Evolutionary conservation across 768 basidiomycete species (phyloP), one percentile per base, ranked within the genome.

Genomic region (Suillus plorans): DNA sequence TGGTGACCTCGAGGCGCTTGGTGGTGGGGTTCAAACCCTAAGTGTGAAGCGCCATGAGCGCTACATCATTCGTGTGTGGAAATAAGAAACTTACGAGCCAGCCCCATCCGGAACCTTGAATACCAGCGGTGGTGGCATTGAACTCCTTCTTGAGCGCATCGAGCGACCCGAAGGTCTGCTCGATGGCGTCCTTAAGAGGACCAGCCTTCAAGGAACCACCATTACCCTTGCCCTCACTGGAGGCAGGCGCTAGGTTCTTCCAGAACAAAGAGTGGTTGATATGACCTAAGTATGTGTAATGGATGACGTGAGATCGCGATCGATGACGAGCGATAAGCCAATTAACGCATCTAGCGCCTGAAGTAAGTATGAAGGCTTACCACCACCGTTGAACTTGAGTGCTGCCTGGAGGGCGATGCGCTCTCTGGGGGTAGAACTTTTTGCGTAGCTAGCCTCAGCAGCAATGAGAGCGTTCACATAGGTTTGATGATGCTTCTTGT

Each of bases 221-320:
- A 44, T 69, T 73, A 31, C 89, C 89, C 72, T 86, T 86, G 69
- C 80, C 75, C 69, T 82, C 80, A 18, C 73, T 69, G 5, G 80
- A 75, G 34, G 86, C 71, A 2, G 92, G 92, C 3, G 94, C 89
- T 63, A 97, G 84, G 83, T 95, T 96, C 81, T 86, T 90, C 96
- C 96, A 97, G 85, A 98, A 98, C 65, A 96, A 87, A 61, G 94
- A 91, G 82, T 95, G 94, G 80, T 95, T 95, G 84, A 95, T 92
- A 80, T 93, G 95, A 12, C 91, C 89, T 90, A 76, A 72, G 73
- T 64, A 49, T 3, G 42, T 10, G 25, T 25, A 58, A 58, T 58
- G 36, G 10, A 62, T 68, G 50, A 64, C 52, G 37, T 45, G 55
- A 47, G 65, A 70, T 50, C 13, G 45, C 36, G 13, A 60, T 60